Conservation (phyloP, 768 basidiomycete genomes). For the Galerina marginata region DNA sequence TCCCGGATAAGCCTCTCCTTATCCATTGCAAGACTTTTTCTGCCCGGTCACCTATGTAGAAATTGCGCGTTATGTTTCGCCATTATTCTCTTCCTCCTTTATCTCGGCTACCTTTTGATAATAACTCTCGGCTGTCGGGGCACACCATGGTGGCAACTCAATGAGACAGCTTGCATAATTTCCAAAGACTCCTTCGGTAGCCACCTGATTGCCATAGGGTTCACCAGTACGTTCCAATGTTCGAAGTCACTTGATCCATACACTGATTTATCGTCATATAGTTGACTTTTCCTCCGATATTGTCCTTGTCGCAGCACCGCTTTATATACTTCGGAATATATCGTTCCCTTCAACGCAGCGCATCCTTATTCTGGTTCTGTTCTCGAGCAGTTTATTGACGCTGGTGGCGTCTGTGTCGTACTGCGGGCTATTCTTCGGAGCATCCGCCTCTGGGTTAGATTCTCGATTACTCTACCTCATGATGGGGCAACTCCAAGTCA, state of each 20-base stretch:
- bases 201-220: neutral
- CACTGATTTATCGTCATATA: constrained; percentile 1
- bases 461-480: neutral
- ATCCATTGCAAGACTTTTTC: constrained; percentile 19
- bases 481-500: constrained; percentile 13
- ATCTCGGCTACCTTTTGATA: constrained; percentile 6
- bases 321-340: constrained; percentile 29
- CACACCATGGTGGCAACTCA: constrained; percentile 3
- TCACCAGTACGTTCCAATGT: neutral
- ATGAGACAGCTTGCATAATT: constrained; percentile 1
- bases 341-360: constrained; percentile 25
- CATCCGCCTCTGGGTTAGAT: neutral
- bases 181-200: neutral
- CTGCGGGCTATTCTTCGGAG: constrained; percentile 1
- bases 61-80: constrained; percentile 6
- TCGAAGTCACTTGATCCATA: neutral
- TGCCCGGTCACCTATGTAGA: constrained; percentile 12
- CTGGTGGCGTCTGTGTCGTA: constrained; percentile 15
- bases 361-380: constrained; percentile 28
- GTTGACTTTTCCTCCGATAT: constrained; percentile 31
- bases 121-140: constrained; percentile 7
- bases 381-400: constrained; percentile 29
- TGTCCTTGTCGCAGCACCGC: constrained; percentile 28
- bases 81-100: neutral
- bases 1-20: constrained; percentile 18